Conservation (phyloP, 805 yeast genomes). For the Yamadazyma philogaea region DNA sequence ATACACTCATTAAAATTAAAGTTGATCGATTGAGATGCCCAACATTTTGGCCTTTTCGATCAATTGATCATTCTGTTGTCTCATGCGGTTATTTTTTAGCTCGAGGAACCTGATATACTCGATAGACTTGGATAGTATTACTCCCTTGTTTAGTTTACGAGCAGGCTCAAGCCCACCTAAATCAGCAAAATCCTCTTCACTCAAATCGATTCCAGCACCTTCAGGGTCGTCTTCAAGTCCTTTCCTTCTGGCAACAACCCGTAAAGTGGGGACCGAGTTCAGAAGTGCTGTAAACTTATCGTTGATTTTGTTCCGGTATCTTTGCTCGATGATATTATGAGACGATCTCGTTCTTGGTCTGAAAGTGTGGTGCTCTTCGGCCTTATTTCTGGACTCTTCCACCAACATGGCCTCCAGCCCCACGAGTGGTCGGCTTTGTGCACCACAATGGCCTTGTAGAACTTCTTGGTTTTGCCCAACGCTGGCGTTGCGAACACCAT, state of each 20-base stretch:
- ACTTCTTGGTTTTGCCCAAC: background rate
- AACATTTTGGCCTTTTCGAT: slow-evolving; percentile 33
- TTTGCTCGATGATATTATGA: slow-evolving; percentile 42
- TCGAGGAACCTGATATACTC: slow-evolving; percentile 78
- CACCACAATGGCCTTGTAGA: background rate
- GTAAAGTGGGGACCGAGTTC: slow-evolving; percentile 37
- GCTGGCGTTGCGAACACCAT: background rate
- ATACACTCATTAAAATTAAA: slow-evolving; percentile 1
- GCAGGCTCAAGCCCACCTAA: slow-evolving; percentile 78
- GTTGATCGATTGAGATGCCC: slow-evolving; percentile 19
- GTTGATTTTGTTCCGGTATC: slow-evolving; percentile 42
- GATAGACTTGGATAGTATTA: slow-evolving; percentile 71
- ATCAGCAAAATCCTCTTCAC: slow-evolving; percentile 25
- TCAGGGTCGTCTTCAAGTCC: slow-evolving; percentile 14
- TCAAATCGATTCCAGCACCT: slow-evolving; percentile 12
- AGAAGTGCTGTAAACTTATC: slow-evolving; percentile 40
- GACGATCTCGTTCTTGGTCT: slow-evolving; percentile 29
- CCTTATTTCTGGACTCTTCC: background rate
- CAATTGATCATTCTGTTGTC: slow-evolving; percentile 52
- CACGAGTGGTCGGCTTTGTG: background rate
- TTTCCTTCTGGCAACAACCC: slow-evolving; percentile 27
- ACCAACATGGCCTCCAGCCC: background rate
- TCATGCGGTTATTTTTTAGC: slow-evolving; percentile 49
- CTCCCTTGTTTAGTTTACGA: slow-evolving; percentile 71
- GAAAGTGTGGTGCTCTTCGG: background rate